Percentiles rank a stretch among this genome's conserved stretches.
These are phyloP conservation scores for Saccharomyces pastorianus DNA, from an alignment of 1,139 yeast genomes.

Conservation along the genomic window DNA sequence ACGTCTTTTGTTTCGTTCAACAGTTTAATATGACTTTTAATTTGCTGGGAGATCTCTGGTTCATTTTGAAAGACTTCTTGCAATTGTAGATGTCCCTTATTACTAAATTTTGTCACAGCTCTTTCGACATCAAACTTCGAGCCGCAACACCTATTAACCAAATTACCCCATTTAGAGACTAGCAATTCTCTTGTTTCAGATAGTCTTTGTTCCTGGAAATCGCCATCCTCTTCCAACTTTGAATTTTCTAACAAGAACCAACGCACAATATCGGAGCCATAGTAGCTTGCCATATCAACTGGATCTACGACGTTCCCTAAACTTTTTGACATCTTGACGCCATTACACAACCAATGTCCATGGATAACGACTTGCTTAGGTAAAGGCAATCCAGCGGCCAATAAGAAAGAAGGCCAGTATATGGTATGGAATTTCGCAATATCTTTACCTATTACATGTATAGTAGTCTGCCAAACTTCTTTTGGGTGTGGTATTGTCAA, in stretches of 20 bases:
- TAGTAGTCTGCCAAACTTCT: conserved; percentile 35
- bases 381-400: conserved; percentile 68
- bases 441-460: conserved; percentile 88
- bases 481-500: conserved; percentile 3
- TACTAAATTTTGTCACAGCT: conserved; percentile 30
- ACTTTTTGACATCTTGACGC: conserved; percentile 88
- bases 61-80: conserved; percentile 4
- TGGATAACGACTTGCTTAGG: conserved; percentile 80
- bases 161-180: conserved; percentile 77
- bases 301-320: conserved; percentile 95
- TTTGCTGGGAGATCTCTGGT: conserved; percentile 4
- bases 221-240: conserved; percentile 67
- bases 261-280: conserved; percentile 68
- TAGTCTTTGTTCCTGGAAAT: conserved; percentile 58
- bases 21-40: conserved; percentile 18
- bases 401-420: conserved; percentile 87
- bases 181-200: conserved; percentile 53
- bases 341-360: conserved; percentile 89
- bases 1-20: conserved; percentile 29
- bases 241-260: conserved; percentile 74
- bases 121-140: conserved; percentile 53
- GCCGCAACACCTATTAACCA: conserved; percentile 67
- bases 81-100: background rate
- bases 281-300: conserved; percentile 45
- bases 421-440: conserved; percentile 81